Evolutionary conservation across 306 rosid species (phyloP).

Genomic region (Ochetophila trinervis): DNA sequence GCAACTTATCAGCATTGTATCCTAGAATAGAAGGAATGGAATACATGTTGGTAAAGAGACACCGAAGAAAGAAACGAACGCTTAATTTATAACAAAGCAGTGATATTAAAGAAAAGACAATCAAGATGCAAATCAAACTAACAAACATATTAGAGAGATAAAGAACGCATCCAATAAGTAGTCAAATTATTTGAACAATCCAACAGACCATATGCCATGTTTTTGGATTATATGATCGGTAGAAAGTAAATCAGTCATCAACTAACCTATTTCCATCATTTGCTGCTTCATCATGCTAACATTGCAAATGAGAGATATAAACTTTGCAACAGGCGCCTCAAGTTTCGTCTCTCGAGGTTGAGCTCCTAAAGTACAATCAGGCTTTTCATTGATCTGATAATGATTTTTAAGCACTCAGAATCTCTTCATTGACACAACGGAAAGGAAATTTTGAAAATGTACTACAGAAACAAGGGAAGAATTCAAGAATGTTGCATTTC

Average conservation of each 20-base stretch:
- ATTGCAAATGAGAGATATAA: slow-evolving; percentile 87
- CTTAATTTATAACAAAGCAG: neutral
- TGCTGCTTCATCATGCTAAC: slow-evolving; percentile 96
- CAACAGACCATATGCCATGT: slow-evolving; percentile 1
- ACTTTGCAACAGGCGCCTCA: slow-evolving; percentile 68
- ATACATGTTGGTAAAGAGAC: neutral
- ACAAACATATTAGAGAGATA: neutral
- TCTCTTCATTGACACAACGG: neutral
- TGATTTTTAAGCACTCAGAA: slow-evolving; percentile 26
- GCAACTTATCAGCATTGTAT: slow-evolving; percentile 91
- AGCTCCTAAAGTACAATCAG: slow-evolving; percentile 34
- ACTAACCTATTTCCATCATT: slow-evolving; percentile 98
- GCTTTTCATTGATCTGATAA: slow-evolving; percentile 52
- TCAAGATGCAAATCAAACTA: neutral
- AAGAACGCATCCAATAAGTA: neutral
- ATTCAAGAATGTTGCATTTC: neutral
- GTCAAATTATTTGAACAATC: slow-evolving; percentile 9
- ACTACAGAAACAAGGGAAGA: neutral
- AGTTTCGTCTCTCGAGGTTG: slow-evolving; percentile 69
- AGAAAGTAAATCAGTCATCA: slow-evolving; percentile 12
- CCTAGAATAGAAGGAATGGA: slow-evolving; percentile 44
- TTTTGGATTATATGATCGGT: slow-evolving; percentile 18
- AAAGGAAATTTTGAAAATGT: neutral
- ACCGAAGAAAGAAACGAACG: neutral
- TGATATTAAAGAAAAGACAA: neutral